Conservation (phyloP, 371 early-diverging fungal genomes). For the Dinochytrium kinnereticum region DNA sequence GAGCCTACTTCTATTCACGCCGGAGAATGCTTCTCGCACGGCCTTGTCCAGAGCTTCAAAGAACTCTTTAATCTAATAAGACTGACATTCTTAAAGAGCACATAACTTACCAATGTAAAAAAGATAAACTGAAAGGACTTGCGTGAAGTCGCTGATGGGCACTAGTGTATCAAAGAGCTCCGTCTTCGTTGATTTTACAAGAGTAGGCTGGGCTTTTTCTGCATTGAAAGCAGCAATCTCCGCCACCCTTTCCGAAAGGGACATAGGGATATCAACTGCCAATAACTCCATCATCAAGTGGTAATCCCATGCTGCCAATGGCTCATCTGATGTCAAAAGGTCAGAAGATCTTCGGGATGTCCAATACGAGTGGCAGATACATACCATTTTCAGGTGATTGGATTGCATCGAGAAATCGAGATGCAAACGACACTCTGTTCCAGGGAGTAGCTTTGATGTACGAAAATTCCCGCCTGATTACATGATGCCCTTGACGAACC, state of each 20-base stretch:
- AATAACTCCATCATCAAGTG: constrained; percentile 1
- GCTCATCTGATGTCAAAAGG: neutral
- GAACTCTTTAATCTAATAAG: no score
- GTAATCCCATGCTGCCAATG: constrained; percentile 1
- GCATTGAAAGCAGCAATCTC: neutral
- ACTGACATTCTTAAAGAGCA: no score
- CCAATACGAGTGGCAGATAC: neutral
- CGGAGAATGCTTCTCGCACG: constrained; percentile 10
- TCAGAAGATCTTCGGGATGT: neutral
- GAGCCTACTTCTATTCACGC: neutral
- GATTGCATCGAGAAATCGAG: neutral
- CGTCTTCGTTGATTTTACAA: neutral
- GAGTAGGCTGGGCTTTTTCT: neutral
- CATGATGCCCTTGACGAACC: constrained; percentile 16
- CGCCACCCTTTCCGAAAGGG: neutral
- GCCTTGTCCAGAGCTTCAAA: neutral
- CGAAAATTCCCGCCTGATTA: constrained; percentile 26
- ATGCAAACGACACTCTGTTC: constrained; percentile 20
- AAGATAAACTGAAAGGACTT: neutral
- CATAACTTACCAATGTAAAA: neutral
- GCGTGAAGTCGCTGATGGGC: neutral
- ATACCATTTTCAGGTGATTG: neutral
- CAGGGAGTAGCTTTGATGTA: constrained; percentile 27
- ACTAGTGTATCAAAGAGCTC: neutral
- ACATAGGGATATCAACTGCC: neutral